A percentile compares a stretch with the other conserved stretches of the same genome.
Conservation (phyloP, 169 alveolate species). For the Eimeria falciformis region DNA sequence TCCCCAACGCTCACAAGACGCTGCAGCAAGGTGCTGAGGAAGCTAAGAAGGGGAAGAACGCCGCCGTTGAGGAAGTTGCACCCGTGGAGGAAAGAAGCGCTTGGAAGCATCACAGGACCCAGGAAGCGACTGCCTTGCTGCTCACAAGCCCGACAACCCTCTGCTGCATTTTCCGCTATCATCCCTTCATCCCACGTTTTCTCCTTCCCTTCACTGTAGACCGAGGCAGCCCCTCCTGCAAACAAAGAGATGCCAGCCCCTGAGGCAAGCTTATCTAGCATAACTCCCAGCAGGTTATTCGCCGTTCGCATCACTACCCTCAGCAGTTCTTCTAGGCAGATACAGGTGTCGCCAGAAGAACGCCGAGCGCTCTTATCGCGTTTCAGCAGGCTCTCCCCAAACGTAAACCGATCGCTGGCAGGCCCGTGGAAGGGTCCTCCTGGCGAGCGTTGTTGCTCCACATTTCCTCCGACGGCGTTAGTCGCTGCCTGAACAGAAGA, state of each 20-base stretch:
- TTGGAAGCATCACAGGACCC: conserved; percentile 10
- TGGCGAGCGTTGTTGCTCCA: background rate
- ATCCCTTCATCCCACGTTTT: background rate
- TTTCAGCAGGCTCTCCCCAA: conserved; percentile 15
- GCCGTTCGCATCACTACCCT: conserved; percentile 17
- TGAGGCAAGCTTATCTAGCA: background rate
- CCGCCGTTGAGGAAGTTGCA: conserved; percentile 49
- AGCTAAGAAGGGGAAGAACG: conserved; percentile 45
- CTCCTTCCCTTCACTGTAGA: background rate
- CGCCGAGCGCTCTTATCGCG: background rate
- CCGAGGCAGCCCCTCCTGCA: background rate
- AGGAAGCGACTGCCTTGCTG: conserved; percentile 22
- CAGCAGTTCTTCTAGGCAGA: conserved; percentile 2
- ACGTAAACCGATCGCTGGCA: background rate
- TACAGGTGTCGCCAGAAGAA: conserved; percentile 10
- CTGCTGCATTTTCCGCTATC: background rate
- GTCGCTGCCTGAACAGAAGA: too few species aligned
- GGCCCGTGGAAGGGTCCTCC: background rate
- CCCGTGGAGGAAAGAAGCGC: conserved; percentile 60
- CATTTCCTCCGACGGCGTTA: too few species aligned
- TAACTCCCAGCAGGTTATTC: background rate
- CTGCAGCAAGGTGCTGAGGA: conserved; percentile 58
- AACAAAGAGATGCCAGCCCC: conserved; percentile 6
- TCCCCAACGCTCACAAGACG: background rate
- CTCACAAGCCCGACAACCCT: background rate